These are phyloP conservation scores for Musa acuminata DNA, from an alignment of 176 grass and related monocot genomes.

Conservation along the genomic window DNA sequence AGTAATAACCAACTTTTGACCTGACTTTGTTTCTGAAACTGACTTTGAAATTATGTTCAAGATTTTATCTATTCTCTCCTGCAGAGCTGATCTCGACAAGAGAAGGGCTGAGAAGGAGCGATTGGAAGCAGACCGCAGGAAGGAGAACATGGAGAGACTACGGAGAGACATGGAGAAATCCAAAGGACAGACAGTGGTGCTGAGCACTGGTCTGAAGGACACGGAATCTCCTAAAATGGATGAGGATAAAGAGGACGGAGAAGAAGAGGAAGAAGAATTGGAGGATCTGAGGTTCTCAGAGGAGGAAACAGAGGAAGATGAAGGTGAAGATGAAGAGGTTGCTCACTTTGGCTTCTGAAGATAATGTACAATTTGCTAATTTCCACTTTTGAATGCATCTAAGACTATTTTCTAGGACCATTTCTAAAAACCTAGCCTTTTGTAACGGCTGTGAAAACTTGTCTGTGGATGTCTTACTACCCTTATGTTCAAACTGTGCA, in stretches of 20 bases:
- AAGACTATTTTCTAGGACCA: neutral
- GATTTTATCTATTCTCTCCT: neutral
- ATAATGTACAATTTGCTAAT: neutral
- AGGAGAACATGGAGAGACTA: conserved; percentile 72
- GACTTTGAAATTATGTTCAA: neutral
- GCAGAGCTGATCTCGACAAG: conserved; percentile 87
- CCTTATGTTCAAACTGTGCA: no score
- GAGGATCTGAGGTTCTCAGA: conserved; percentile 51
- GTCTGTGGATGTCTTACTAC: neutral
- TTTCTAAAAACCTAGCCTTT: neutral
- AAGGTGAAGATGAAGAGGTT: conserved; percentile 71
- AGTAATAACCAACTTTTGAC: no score
- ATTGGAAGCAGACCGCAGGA: conserved; percentile 55
- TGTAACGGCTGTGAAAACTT: neutral
- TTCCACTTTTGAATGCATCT: neutral
- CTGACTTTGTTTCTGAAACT: no score
- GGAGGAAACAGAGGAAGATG: conserved; percentile 64
- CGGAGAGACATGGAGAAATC: conserved; percentile 79
- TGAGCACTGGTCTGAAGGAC: conserved; percentile 78
- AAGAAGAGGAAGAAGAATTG: conserved; percentile 53
- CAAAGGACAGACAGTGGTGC: conserved; percentile 77
- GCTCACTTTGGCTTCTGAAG: conserved; percentile 58
- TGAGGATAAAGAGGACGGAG: conserved; percentile 33
- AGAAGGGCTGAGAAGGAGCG: conserved; percentile 78
- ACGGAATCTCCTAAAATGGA: conserved; percentile 42